Base-by-base conservation (phyloP, 2,329 filamentous ascomycete species). In the Rutstroemia sydowiana region DNA sequence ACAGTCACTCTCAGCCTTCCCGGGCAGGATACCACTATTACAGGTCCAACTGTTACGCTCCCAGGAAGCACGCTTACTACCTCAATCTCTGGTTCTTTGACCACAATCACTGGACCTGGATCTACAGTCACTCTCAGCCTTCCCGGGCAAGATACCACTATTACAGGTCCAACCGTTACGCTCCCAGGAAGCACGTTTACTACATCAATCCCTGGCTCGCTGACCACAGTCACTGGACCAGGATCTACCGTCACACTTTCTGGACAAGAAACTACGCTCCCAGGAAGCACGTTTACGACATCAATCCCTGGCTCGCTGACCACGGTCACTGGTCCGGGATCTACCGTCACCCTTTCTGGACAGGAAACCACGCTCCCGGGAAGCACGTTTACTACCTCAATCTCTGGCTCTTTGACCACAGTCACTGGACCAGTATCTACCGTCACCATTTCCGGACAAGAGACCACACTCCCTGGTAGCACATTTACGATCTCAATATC, bases 391-490 rank as follows among this genome's bases (percentile, higher is more conserved):
- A 52, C 52, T 3, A 53, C 28, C n/a, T 49, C 26, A 16, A 58
- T 55, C 14, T 56, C 45, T 18, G 56, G 57, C 14, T 54, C 53
- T 13, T 32, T 54, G 16, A 58, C 51, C 11, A 56, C 45, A 3
- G 46, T 51, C 28, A 43, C 42, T 5, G 36, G 40, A 8, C 42
- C 53, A 11, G 34, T 48, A 5, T 55, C 48, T 4, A 50, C 40
- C 41, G 20, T 51, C 43, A 45, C 53, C 8, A 28, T 37, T 16
- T n/a, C 39, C 10, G 28, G 34, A 37, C n/a, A n/a, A n/a, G n/a
- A n/a, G n/a, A n/a, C n/a, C n/a, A n/a, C n/a, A n/a, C n/a, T n/a
- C n/a, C n/a, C n/a, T n/a, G n/a, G n/a, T n/a, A n/a, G n/a, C n/a
- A n/a, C n/a, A n/a, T n/a, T n/a, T n/a, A n/a, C n/a, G n/a, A n/a